Evolutionary conservation across 257 asterid species (phyloP), one percentile per base, ranked within the genome.

Genomic region (Eustoma russellianum): DNA sequence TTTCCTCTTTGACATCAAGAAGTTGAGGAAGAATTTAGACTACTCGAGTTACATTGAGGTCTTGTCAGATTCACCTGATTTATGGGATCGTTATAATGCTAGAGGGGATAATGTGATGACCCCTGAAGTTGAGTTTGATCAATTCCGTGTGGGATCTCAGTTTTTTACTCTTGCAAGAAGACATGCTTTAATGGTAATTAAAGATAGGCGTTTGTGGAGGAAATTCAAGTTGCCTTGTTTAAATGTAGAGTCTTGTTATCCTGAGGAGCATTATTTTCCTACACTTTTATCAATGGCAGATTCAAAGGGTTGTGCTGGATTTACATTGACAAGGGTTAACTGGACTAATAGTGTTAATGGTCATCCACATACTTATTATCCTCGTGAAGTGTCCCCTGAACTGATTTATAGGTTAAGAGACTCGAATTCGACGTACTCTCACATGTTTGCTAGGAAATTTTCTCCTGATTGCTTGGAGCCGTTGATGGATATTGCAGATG

Each of bases 241-340:
- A 61, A 79, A 85, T 56, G 83, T 85, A n/a, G 78, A 85, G 8
- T 77, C 85, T 18, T 88, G 97, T 65, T 85, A 85, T 50, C 94
- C 97, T 0, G 97, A 88, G 65, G 97, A 88, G 70, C 97, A 88
- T 57, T 88, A 88, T 77, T 85, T 88, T 56, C 97, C 97, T 12
- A 89, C 97, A 0, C 70, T 89, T 53, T 38, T 89, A 45, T 76
- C 95, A 19, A 89, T 83, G 95, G 72, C 57, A 74, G 94, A 89
- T 78, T 79, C 79, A 4, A 67, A 76, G 13, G 83, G 83, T 5
- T 83, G 93, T 50, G 66, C 83, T 17, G 63, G 62, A 1, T 81
- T 58, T 53, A 83, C 97, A 47, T 59, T 89, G 55, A 89, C 97
- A n/a, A 66, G 82, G 61, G 95, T 89, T 43, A 85, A 89, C 74